Percentiles rank a stretch among this genome's conserved stretches.
phyloP scores from a whole-genome alignment of 2,329 filamentous ascomycete genomes.

The Fusarium sacchari region DNA sequence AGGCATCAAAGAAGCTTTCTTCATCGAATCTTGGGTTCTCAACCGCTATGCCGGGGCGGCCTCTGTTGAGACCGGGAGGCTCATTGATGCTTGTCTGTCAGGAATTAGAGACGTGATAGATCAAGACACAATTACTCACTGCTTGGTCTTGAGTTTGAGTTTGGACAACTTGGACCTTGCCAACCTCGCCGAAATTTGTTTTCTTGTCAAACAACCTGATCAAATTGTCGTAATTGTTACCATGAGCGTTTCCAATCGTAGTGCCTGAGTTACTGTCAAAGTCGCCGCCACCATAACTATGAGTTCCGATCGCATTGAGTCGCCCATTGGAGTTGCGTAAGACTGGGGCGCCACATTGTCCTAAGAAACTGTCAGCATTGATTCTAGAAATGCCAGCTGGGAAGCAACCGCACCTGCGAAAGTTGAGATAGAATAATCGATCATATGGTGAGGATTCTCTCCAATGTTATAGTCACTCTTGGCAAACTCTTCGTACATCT shows the following conservation, averaged over 20 bases:
- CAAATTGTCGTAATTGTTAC: conserved; percentile 37
- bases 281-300: conserved; percentile 40
- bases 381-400: rapidly evolving
- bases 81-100: neutral
- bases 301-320: conserved; percentile 41
- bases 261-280: conserved; percentile 42
- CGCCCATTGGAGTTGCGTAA: conserved; percentile 16
- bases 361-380: conserved; percentile 5
- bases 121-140: neutral
- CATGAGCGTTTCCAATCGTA: conserved; percentile 32
- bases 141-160: neutral
- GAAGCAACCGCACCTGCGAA: conserved; percentile 38
- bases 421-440: conserved; percentile 46
- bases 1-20: conserved; percentile 37
- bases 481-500: conserved; percentile 48
- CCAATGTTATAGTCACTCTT: conserved; percentile 38
- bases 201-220: conserved; percentile 17
- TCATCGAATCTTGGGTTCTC: neutral
- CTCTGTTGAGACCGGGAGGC: neutral
- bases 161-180: neutral
- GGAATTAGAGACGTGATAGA: neutral
- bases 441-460: conserved; percentile 37
- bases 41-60: neutral
- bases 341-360: conserved; percentile 45
- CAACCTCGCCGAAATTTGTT: neutral